A percentile compares a stretch with the other conserved stretches of the same genome.
phyloP scores from a whole-genome alignment of 2,329 filamentous ascomycete genomes.

The Ilyonectria robusta region DNA sequence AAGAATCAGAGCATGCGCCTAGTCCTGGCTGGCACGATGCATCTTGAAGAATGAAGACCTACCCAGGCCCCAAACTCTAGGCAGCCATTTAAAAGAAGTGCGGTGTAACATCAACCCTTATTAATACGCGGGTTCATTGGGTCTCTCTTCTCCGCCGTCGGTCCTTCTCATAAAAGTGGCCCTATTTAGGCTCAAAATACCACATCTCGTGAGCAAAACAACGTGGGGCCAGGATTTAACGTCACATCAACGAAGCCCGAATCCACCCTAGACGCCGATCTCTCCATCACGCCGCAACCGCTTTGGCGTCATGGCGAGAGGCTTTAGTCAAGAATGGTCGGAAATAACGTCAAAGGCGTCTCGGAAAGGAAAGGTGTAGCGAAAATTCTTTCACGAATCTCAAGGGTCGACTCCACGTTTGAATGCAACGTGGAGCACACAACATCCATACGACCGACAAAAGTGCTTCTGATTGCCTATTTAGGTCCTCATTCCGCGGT shows the following conservation, averaged over 20 bases:
- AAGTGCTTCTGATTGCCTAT: slow-evolving; percentile 35
- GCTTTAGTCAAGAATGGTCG: neutral
- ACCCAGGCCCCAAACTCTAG: neutral
- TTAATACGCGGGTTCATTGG: neutral
- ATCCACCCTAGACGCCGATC: slow-evolving; percentile 2
- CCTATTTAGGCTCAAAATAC: slow-evolving; percentile 9
- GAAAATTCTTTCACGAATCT: neutral
- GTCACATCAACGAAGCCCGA: neutral
- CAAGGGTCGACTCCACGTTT: slow-evolving; percentile 15
- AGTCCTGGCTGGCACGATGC: neutral
- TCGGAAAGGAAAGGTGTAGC: slow-evolving; percentile 17
- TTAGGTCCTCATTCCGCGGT: slow-evolving; percentile 19
- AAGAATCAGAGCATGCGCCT: no score
- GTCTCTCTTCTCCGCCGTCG: slow-evolving; percentile 5
- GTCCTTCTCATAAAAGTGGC: slow-evolving; percentile 18
- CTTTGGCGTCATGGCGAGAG: neutral
- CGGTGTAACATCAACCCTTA: neutral
- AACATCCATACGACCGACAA: slow-evolving; percentile 16
- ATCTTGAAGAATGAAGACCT: neutral
- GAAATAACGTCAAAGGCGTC: neutral
- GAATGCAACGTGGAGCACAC: slow-evolving; percentile 23
- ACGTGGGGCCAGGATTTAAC: neutral
- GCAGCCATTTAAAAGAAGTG: neutral
- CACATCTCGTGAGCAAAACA: slow-evolving; percentile 15
- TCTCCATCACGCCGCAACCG: neutral